Percentiles rank a stretch among this genome's conserved stretches.
These are phyloP conservation scores for Elongisporangium anandrum DNA, from an alignment of 352 stramenopile species.

Conservation along the genomic window DNA sequence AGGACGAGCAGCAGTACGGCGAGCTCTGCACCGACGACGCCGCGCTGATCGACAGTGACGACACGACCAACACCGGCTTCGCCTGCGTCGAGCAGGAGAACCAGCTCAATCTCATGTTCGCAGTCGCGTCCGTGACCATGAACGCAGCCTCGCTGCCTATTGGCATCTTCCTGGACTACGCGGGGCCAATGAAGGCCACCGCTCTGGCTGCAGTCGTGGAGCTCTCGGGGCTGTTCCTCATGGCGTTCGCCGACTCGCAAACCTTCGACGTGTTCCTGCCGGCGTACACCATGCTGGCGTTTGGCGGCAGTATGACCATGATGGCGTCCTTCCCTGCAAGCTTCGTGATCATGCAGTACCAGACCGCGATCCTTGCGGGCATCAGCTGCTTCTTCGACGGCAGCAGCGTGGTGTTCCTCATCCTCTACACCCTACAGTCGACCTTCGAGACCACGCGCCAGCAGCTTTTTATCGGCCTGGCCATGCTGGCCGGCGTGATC, in stretches of 20 bases:
- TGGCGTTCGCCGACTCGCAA: slow-evolving; percentile 74
- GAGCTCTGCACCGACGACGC: slow-evolving; percentile 52
- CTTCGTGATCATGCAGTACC: slow-evolving; percentile 68
- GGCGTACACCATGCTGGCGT: slow-evolving; percentile 61
- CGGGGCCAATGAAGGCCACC: slow-evolving; percentile 53
- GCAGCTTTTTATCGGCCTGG: slow-evolving; percentile 50
- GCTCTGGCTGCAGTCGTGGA: slow-evolving; percentile 53
- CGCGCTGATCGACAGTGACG: slow-evolving; percentile 5
- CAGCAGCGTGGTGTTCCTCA: slow-evolving; percentile 71
- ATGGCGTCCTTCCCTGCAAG: slow-evolving; percentile 73
- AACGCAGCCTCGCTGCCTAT: slow-evolving; percentile 75
- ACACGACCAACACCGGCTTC: slow-evolving; percentile 5
- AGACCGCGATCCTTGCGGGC: slow-evolving; percentile 71
- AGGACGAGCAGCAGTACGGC: slow-evolving; percentile 77
- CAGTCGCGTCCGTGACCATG: slow-evolving; percentile 71
- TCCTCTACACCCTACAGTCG: slow-evolving; percentile 52
- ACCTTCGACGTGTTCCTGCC: slow-evolving; percentile 71
- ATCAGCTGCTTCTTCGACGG: slow-evolving; percentile 79
- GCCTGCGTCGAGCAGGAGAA: slow-evolving; percentile 76
- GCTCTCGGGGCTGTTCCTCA: slow-evolving; percentile 57
- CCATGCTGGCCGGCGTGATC: slow-evolving; percentile 30
- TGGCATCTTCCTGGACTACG: slow-evolving; percentile 73
- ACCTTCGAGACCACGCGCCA: slow-evolving; percentile 35
- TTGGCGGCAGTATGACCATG: slow-evolving; percentile 78
- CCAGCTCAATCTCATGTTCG: slow-evolving; percentile 86